A percentile compares a stretch with the other conserved stretches of the same genome.
phyloP scores from a whole-genome alignment of 208 protist genomes.

The Wallacemonas rigidus region DNA sequence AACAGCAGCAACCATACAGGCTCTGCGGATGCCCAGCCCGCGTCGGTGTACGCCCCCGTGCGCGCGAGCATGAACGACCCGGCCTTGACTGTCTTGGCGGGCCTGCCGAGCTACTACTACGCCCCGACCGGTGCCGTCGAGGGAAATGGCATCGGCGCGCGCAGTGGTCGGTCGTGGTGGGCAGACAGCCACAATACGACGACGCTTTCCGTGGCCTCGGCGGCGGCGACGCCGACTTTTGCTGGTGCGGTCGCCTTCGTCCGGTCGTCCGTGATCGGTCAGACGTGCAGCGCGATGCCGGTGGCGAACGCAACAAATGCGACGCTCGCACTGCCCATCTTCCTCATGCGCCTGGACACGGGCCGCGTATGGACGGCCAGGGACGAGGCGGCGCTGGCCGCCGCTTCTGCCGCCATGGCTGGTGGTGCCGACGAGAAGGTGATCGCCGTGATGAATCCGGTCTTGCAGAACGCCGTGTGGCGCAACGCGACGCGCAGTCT shows the following conservation, averaged over 20 bases:
- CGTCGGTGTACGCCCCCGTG: conserved; percentile 6
- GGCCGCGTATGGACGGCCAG: conserved; percentile 29
- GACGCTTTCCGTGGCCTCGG: background rate
- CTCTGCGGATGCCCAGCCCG: conserved; percentile 18
- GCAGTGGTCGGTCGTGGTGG: conserved; percentile 24
- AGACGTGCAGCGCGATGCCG: conserved; percentile 36
- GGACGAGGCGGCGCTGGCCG: conserved; percentile 4
- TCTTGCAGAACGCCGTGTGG: conserved; percentile 24
- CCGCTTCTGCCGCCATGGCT: background rate
- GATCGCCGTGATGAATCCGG: conserved; percentile 19
- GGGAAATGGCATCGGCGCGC: conserved; percentile 52
- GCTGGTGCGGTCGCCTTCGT: conserved; percentile 57
- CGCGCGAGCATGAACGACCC: conserved; percentile 8
- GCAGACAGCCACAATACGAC: background rate
- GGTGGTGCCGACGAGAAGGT: background rate
- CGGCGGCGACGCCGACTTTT: conserved; percentile 32
- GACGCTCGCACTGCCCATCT: conserved; percentile 46
- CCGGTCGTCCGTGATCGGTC: conserved; percentile 44
- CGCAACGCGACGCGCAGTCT: background rate
- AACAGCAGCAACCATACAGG: background rate
- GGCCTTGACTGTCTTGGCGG: conserved; percentile 7
- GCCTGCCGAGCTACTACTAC: conserved; percentile 43
- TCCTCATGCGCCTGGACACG: conserved; percentile 46
- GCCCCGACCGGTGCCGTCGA: conserved; percentile 37
- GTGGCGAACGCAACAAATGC: conserved; percentile 15